phyloP scores from a whole-genome alignment of 2,329 filamentous ascomycete genomes.

The Neophaeococcomyces mojaviensis region DNA sequence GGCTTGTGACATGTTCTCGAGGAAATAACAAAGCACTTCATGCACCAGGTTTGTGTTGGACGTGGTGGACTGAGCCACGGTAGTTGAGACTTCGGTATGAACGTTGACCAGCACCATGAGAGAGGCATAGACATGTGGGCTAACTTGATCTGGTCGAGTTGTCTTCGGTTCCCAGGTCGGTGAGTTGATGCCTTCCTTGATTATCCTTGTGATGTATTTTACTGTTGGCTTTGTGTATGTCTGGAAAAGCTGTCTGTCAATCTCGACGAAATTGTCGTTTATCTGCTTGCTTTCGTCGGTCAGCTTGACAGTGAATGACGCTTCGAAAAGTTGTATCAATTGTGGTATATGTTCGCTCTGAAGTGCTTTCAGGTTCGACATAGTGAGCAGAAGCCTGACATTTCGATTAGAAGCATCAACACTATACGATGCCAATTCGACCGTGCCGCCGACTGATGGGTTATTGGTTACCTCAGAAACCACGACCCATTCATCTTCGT shows the following conservation, averaged over 20 bases:
- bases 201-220: slow-evolving; percentile 58
- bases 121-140: slow-evolving; percentile 81
- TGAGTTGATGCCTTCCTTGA: slow-evolving; percentile 64
- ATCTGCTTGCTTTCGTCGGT: slow-evolving; percentile 91
- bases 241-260: slow-evolving; percentile 83
- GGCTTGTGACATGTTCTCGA: slow-evolving; percentile 71
- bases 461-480: slow-evolving; percentile 29
- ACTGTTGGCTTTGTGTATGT: slow-evolving; percentile 79
- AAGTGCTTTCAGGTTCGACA: slow-evolving; percentile 83
- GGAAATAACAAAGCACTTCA: slow-evolving; percentile 76
- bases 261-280: slow-evolving; percentile 80
- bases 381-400: slow-evolving; percentile 83
- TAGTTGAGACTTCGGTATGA: slow-evolving; percentile 81
- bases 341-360: slow-evolving; percentile 75
- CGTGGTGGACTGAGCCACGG: slow-evolving; percentile 53
- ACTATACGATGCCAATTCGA: slow-evolving; percentile 24
- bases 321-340: slow-evolving; percentile 88
- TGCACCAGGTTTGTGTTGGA: slow-evolving; percentile 66
- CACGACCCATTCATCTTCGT: slow-evolving; percentile 47
- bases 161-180: slow-evolving; percentile 62
- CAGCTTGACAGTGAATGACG: slow-evolving; percentile 85
- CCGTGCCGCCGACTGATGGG: slow-evolving; percentile 28
- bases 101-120: slow-evolving; percentile 81
- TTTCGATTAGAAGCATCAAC: slow-evolving; percentile 60
- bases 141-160: slow-evolving; percentile 61